A percentile compares a stretch with the other conserved stretches of the same genome.
These are phyloP conservation scores for Myxozyma kluyveri DNA, from an alignment of 805 yeast genomes.

Conservation along the genomic window DNA sequence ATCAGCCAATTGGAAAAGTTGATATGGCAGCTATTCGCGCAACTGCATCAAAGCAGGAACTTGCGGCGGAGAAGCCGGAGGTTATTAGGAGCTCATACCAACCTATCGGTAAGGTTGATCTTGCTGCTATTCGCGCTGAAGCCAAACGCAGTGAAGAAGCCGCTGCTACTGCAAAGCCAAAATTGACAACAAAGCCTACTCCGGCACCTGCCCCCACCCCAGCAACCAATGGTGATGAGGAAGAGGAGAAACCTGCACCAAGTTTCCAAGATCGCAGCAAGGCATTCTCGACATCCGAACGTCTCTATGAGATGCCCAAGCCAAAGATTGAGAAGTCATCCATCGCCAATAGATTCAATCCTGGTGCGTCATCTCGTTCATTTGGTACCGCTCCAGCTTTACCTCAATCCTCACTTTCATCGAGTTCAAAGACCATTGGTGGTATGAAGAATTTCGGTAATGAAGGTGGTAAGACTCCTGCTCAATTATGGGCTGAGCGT, in stretches of 20 bases:
- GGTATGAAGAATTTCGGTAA: slow-evolving; percentile 64
- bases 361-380: slow-evolving; percentile 29
- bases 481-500: slow-evolving; percentile 93
- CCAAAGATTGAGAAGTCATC: slow-evolving; percentile 50
- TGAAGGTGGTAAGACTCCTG: slow-evolving; percentile 83
- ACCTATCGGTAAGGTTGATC: slow-evolving; percentile 62
- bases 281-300: slow-evolving; percentile 44
- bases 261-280: slow-evolving; percentile 36
- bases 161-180: slow-evolving; percentile 21
- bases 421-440: slow-evolving; percentile 10
- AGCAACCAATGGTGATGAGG: slow-evolving; percentile 20
- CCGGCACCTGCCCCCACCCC: slow-evolving; percentile 3
- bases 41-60: slow-evolving; percentile 27
- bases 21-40: slow-evolving; percentile 48
- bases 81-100: slow-evolving; percentile 50
- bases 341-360: slow-evolving; percentile 40
- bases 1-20: slow-evolving; percentile 63
- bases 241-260: slow-evolving; percentile 31
- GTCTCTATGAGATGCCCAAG: slow-evolving; percentile 62
- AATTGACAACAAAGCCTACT: neutral
- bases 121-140: slow-evolving; percentile 45
- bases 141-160: slow-evolving; percentile 24
- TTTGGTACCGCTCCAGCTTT: slow-evolving; percentile 40
- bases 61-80: slow-evolving; percentile 24
- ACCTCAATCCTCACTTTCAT: slow-evolving; percentile 47